phyloP scores from a whole-genome alignment of 495 filamentous ascomycete species.

The Penicillium macrosclerotiorum region DNA sequence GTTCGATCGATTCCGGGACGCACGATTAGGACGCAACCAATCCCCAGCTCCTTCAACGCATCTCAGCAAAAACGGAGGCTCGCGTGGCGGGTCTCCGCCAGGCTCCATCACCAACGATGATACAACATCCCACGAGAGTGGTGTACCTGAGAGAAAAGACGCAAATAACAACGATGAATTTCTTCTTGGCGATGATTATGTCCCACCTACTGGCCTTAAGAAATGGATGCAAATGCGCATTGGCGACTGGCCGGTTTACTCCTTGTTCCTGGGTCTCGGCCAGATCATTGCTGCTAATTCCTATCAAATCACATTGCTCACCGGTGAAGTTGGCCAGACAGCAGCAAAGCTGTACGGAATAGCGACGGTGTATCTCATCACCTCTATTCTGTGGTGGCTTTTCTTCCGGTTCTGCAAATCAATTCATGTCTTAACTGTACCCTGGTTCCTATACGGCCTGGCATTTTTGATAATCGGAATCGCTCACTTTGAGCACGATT shows the following conservation, averaged over 20 bases:
- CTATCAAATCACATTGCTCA: conserved; percentile 70
- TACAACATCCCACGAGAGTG: conserved; percentile 36
- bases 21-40: conserved; percentile 49
- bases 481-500: conserved; percentile 52
- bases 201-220: conserved; percentile 63
- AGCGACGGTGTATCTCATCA: conserved; percentile 59
- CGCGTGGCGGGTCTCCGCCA: conserved; percentile 31
- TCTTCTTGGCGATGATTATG: conserved; percentile 60
- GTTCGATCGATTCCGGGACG: conserved; percentile 62
- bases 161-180: conserved; percentile 56
- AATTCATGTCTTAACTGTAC: conserved; percentile 55
- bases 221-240: conserved; percentile 50
- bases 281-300: conserved; percentile 72
- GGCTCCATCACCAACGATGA: conserved; percentile 40
- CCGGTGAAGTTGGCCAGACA: conserved; percentile 60
- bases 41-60: conserved; percentile 46
- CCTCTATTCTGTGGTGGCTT: conserved; percentile 65
- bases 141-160: conserved; percentile 23
- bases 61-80: conserved; percentile 24
- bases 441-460: conserved; percentile 64
- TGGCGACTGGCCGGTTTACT: conserved; percentile 70
- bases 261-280: conserved; percentile 61
- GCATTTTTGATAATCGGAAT: conserved; percentile 67
- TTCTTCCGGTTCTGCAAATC: conserved; percentile 62
- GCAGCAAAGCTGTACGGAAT: conserved; percentile 65